Conservation (phyloP, 805 yeast species). For the Candida ipomoeae region DNA sequence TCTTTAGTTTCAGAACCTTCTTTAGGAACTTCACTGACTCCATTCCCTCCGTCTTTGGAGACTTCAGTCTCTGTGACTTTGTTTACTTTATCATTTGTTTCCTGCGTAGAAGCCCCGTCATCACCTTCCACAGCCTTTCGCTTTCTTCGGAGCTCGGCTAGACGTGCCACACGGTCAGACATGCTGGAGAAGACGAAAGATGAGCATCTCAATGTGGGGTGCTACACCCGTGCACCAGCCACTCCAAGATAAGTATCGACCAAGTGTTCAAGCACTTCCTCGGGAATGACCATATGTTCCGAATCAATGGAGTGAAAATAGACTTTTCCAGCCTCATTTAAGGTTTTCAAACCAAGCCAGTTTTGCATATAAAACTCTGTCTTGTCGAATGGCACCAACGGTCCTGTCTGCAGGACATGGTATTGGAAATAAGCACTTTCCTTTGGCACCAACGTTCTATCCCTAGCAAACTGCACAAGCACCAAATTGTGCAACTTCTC, state of each 20-base stretch:
- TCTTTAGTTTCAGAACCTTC: too few species aligned
- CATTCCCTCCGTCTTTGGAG: too few species aligned
- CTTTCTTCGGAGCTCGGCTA: slow-evolving; percentile 16
- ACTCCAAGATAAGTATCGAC: not conserved
- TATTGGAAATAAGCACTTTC: slow-evolving; percentile 69
- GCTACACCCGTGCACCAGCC: slow-evolving; percentile 9
- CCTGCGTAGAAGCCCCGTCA: not conserved
- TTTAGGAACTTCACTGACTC: too few species aligned
- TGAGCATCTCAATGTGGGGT: not conserved
- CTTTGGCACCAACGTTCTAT: slow-evolving; percentile 67
- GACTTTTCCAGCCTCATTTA: slow-evolving; percentile 43
- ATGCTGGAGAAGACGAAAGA: not conserved
- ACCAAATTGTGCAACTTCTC: slow-evolving; percentile 48
- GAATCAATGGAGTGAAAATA: slow-evolving; percentile 51
- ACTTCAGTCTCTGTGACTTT: too few species aligned
- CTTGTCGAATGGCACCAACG: slow-evolving; percentile 40
- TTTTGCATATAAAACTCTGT: slow-evolving; percentile 52
- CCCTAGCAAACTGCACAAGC: slow-evolving; percentile 55
- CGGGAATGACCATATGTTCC: slow-evolving; percentile 62
- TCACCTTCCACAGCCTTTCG: not conserved
- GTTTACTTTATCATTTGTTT: not conserved
- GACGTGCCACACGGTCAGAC: slow-evolving; percentile 17
- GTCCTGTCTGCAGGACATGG: slow-evolving; percentile 40
- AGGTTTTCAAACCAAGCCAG: slow-evolving; percentile 52
- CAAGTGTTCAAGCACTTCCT: slow-evolving; percentile 36